These are phyloP conservation scores for Tolypocladium tundrense DNA, from an alignment of 2,329 filamentous ascomycete species.

Conservation along the genomic window DNA sequence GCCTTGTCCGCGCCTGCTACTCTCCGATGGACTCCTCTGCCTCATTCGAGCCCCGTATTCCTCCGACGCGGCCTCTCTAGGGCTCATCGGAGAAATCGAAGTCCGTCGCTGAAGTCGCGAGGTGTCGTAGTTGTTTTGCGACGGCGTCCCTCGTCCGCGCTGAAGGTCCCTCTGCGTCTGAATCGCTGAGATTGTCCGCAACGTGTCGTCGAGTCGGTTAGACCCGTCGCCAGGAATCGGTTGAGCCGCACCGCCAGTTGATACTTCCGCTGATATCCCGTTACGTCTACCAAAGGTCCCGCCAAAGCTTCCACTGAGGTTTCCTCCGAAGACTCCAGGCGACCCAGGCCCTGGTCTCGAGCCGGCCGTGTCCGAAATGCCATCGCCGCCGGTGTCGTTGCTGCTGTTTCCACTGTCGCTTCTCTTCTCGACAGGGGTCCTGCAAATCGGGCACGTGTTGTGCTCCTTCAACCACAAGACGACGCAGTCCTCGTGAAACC, in stretches of 20 bases:
- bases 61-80: conserved; percentile 15
- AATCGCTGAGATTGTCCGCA: conserved; percentile 17
- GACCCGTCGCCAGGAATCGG: not conserved
- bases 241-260: not conserved
- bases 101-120: conserved; percentile 24
- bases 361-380: not conserved
- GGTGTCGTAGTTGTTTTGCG: conserved; percentile 20
- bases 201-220: conserved; percentile 15
- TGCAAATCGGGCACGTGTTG: conserved; percentile 82
- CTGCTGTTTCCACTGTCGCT: conserved; percentile 10
- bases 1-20: conserved; percentile 17
- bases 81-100: conserved; percentile 28
- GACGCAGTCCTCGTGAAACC: conserved; percentile 83
- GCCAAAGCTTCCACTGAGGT: not conserved
- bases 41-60: conserved; percentile 22
- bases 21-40: conserved; percentile 28
- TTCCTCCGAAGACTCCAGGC: not conserved
- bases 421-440: conserved; percentile 43
- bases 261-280: not conserved
- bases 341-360: not conserved
- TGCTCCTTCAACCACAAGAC: conserved; percentile 79
- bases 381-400: conserved; percentile 2
- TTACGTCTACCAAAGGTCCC: not conserved
- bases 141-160: conserved; percentile 13
- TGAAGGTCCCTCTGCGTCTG: conserved; percentile 15